Evolutionary conservation across 2,329 filamentous ascomycete genomes (phyloP).

Genomic region (Cercospora janseana): DNA sequence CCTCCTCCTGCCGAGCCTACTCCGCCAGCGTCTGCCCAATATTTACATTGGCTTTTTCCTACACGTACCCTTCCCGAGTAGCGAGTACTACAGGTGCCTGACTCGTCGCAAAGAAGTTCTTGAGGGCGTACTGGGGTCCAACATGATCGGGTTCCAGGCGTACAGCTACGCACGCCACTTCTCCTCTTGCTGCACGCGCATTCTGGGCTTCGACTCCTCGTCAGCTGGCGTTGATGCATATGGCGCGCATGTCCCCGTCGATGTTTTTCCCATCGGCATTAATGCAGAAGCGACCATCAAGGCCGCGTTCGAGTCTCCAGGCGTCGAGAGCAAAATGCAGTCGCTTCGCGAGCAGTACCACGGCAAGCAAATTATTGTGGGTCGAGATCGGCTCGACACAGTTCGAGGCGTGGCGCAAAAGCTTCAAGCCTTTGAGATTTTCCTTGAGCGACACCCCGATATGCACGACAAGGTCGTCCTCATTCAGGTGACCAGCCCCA

Average conservation of each 20-base stretch:
- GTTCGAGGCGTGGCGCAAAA: conserved; percentile 95
- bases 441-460: conserved; percentile 84
- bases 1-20: conserved; percentile 80
- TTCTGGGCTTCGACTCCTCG: conserved; percentile 86
- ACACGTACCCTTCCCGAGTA: conserved; percentile 91
- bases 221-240: conserved; percentile 83
- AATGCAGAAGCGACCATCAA: conserved; percentile 77
- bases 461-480: conserved; percentile 90
- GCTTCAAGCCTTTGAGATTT: conserved; percentile 87
- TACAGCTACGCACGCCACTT: conserved; percentile 95
- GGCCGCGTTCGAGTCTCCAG: conserved; percentile 65
- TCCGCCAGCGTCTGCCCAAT: conserved; percentile 80
- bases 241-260: conserved; percentile 82
- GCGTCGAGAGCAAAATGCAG: conserved; percentile 68
- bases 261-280: conserved; percentile 92
- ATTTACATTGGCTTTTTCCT: conserved; percentile 95
- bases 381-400: conserved; percentile 88
- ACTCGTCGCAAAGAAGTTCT: conserved; percentile 85
- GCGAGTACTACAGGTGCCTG: conserved; percentile 88
- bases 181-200: conserved; percentile 85
- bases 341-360: conserved; percentile 73
- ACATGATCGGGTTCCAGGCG: conserved; percentile 92
- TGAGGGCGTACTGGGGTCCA: conserved; percentile 84
- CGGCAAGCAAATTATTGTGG: conserved; percentile 94
- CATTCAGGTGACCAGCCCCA: conserved; percentile 82